phyloP scores from a whole-genome alignment of 148 eudicot species.

The Hydrangea macrophylla region DNA sequence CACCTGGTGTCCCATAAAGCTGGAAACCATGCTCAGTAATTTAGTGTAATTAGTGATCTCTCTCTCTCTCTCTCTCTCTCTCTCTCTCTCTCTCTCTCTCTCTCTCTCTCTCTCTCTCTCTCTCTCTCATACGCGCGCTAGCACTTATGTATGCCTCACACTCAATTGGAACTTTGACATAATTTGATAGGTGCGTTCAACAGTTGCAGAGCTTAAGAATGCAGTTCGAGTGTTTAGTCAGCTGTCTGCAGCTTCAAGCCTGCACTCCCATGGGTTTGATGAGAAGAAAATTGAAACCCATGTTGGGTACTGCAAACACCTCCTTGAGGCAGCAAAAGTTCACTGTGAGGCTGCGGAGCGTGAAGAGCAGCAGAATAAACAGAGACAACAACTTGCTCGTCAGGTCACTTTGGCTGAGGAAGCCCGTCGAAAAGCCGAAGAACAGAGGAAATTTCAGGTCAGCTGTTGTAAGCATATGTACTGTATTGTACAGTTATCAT shows the following conservation, averaged over 20 bases:
- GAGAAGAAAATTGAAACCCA: slow-evolving; percentile 98
- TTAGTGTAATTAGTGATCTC: neutral
- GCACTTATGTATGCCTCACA: too few relatives aligned
- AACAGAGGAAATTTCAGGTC: slow-evolving; percentile 85
- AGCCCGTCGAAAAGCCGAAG: slow-evolving; percentile 89
- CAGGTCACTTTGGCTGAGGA: slow-evolving; percentile 86
- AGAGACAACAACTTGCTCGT: slow-evolving; percentile 81
- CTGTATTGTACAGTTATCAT: neutral
- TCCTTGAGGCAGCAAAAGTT: slow-evolving; percentile 78
- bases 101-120: neutral
- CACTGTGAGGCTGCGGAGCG: slow-evolving; percentile 91
- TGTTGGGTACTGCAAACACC: slow-evolving; percentile 89
- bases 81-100: neutral
- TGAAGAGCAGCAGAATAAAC: slow-evolving; percentile 76
- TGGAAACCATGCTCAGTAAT: neutral
- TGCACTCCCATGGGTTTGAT: slow-evolving; percentile 88
- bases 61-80: neutral
- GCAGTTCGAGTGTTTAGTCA: slow-evolving; percentile 90
- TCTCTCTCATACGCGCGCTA: too few relatives aligned
- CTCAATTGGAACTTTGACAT: neutral
- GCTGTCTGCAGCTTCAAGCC: slow-evolving; percentile 73
- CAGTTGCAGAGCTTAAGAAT: slow-evolving; percentile 81
- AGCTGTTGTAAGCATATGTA: slow-evolving; percentile 8
- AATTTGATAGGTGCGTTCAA: slow-evolving; percentile 63
- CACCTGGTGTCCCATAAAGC: too few relatives aligned